These are phyloP conservation scores for Podila epigama DNA, from an alignment of 192 early-diverging fungal species.

Conservation along the genomic window DNA sequence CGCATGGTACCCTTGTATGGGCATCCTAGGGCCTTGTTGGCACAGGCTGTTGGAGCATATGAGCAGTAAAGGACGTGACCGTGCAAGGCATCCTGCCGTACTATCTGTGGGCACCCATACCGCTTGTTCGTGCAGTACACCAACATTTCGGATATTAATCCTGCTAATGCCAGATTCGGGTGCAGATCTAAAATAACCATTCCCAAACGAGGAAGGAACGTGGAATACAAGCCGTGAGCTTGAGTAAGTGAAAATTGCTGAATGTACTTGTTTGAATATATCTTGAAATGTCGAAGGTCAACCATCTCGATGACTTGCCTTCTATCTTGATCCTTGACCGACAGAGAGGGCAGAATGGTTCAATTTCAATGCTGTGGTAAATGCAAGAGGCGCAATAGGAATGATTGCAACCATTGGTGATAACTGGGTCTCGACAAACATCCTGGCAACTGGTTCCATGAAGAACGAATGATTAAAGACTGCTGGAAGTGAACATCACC, in stretches of 20 bases:
- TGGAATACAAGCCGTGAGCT: background rate
- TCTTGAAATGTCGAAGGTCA: too few species aligned
- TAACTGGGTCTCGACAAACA: conserved; percentile 62
- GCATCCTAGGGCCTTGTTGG: conserved; percentile 57
- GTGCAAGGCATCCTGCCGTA: conserved; percentile 56
- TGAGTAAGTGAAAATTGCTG: background rate
- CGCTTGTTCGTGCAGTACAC: conserved; percentile 61
- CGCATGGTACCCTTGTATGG: conserved; percentile 57
- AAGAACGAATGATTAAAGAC: background rate
- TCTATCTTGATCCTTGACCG: conserved; percentile 52
- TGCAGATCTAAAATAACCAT: conserved; percentile 58
- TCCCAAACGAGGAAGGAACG: background rate
- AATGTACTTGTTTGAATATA: background rate
- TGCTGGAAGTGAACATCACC: background rate
- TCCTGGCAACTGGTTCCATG: conserved; percentile 67
- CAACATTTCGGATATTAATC: conserved; percentile 59
- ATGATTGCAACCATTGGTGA: conserved; percentile 66
- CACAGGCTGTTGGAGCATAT: conserved; percentile 54
- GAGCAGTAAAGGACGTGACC: conserved; percentile 58
- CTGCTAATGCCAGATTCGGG: conserved; percentile 62
- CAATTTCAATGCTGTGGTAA: conserved; percentile 58
- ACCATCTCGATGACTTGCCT: conserved; percentile 13
- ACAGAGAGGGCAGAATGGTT: conserved; percentile 67
- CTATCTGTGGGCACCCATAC: conserved; percentile 57
- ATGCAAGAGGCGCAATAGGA: conserved; percentile 69